phyloP scores from a whole-genome alignment of 805 yeast genomes.

The Candida nanaspora region DNA sequence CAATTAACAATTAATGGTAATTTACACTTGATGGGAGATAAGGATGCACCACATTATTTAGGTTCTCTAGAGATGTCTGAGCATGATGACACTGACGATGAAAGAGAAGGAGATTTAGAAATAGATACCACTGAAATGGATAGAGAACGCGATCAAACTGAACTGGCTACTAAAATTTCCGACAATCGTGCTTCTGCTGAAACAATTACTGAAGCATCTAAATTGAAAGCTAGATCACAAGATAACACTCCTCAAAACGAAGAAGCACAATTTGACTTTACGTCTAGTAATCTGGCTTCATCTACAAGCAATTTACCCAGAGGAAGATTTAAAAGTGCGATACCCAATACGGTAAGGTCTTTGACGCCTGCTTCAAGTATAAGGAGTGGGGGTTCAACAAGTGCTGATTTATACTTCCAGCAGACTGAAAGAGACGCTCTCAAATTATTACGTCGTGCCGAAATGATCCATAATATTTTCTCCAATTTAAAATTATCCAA shows the following conservation, averaged over 20 bases:
- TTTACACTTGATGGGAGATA: slow-evolving; percentile 40
- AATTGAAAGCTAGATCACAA: not conserved
- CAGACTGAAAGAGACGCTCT: slow-evolving; percentile 17
- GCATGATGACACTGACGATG: slow-evolving; percentile 11
- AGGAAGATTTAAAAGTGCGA: not conserved
- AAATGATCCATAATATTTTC: slow-evolving; percentile 10
- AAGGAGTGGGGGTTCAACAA: not conserved
- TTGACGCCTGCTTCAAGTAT: slow-evolving; percentile 1
- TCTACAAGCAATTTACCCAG: not conserved
- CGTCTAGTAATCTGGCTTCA: not conserved
- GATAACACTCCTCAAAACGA: not conserved
- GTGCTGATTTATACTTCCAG: slow-evolving; percentile 8
- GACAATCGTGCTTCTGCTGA: not conserved
- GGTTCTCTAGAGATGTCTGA: slow-evolving; percentile 10
- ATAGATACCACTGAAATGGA: not conserved
- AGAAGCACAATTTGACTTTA: not conserved
- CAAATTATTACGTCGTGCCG: slow-evolving; percentile 13
- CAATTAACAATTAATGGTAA: slow-evolving; percentile 61
- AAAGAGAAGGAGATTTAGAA: slow-evolving; percentile 1
- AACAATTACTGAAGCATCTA: not conserved
- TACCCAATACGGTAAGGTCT: not conserved
- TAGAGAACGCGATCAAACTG: slow-evolving; percentile 2
- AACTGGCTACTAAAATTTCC: not conserved
- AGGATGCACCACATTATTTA: slow-evolving; percentile 14
- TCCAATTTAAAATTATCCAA: slow-evolving; percentile 7